phyloP scores from a whole-genome alignment of 2,329 filamentous ascomycete genomes.

The Zymoseptoria tritici region DNA sequence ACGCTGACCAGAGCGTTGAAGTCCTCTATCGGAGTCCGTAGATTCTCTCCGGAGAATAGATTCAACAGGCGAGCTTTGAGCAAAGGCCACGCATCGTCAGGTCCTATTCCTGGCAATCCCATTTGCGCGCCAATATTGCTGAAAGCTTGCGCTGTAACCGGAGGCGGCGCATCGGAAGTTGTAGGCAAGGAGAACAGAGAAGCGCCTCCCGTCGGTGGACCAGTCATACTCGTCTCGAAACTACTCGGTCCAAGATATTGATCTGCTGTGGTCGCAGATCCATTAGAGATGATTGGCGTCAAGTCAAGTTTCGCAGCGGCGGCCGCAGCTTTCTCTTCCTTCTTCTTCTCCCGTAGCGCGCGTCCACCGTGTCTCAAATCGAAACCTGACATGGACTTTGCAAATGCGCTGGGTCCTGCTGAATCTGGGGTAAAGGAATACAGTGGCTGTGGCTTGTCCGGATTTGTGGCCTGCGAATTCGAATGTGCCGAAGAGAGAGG shows the following conservation, averaged over 20 bases:
- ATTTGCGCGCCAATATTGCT: conserved; percentile 40
- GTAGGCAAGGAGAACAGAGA: conserved; percentile 27
- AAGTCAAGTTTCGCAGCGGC: conserved; percentile 29
- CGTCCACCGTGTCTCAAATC: conserved; percentile 71
- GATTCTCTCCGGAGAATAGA: conserved; percentile 74
- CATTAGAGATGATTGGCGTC: conserved; percentile 26
- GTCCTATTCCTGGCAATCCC: conserved; percentile 41
- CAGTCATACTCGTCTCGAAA: conserved; percentile 17
- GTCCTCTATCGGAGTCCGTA: conserved; percentile 73
- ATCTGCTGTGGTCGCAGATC: conserved; percentile 19
- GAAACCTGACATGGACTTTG: conserved; percentile 73
- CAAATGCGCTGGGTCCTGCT: conserved; percentile 63
- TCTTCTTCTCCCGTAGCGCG: conserved; percentile 66
- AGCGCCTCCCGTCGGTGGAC: conserved; percentile 23
- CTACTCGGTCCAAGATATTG: conserved; percentile 22
- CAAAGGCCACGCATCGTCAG: conserved; percentile 76
- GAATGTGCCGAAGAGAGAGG: conserved; percentile 68
- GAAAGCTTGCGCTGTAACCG: conserved; percentile 33
- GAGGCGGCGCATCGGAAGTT: conserved; percentile 24
- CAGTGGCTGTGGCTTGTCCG: conserved; percentile 64
- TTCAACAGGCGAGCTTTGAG: conserved; percentile 67
- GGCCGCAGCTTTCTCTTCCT: conserved; percentile 43
- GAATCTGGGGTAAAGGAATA: conserved; percentile 76
- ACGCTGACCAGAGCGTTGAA: conserved; percentile 73
- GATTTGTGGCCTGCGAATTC: conserved; percentile 69